A percentile compares a stretch with the other conserved stretches of the same genome.
These are phyloP conservation scores for Fabrea salina DNA, from an alignment of 169 alveolate genomes.

Conservation along the genomic window DNA sequence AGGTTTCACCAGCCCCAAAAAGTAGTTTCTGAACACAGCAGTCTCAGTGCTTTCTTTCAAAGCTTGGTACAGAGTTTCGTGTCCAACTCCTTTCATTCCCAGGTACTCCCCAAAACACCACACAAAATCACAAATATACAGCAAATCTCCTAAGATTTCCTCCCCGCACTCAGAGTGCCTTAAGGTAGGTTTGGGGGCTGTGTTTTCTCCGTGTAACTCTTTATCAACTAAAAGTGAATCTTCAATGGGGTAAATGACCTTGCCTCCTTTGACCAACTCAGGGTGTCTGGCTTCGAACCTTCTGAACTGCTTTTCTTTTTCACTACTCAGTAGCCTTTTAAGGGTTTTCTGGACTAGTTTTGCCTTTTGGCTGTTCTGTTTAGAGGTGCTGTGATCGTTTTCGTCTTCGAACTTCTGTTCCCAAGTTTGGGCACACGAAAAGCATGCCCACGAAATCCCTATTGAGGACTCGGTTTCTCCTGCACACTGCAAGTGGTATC, in stretches of 20 bases:
- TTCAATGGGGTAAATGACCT: neutral
- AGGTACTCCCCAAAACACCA: neutral
- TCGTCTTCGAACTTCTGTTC: neutral
- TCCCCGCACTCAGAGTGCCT: neutral
- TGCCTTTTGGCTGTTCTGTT: neutral
- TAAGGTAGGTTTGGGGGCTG: neutral
- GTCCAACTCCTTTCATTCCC: neutral
- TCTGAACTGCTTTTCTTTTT: neutral
- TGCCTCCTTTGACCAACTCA: conserved; percentile 7
- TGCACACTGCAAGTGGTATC: neutral
- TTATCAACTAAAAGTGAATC: neutral
- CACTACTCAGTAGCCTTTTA: neutral
- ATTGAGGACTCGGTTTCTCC: neutral
- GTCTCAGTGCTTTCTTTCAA: neutral
- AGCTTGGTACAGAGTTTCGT: neutral
- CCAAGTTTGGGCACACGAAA: neutral
- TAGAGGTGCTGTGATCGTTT: too few relatives aligned
- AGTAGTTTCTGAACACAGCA: neutral
- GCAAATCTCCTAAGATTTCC: neutral
- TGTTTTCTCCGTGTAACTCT: neutral
- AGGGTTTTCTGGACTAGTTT: neutral
- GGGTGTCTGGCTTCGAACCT: neutral
- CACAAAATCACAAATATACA: neutral
- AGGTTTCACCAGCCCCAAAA: neutral
- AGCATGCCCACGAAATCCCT: neutral